Base-by-base conservation (phyloP, 2,329 filamentous ascomycete genomes). In the Diplodia intermedia region DNA sequence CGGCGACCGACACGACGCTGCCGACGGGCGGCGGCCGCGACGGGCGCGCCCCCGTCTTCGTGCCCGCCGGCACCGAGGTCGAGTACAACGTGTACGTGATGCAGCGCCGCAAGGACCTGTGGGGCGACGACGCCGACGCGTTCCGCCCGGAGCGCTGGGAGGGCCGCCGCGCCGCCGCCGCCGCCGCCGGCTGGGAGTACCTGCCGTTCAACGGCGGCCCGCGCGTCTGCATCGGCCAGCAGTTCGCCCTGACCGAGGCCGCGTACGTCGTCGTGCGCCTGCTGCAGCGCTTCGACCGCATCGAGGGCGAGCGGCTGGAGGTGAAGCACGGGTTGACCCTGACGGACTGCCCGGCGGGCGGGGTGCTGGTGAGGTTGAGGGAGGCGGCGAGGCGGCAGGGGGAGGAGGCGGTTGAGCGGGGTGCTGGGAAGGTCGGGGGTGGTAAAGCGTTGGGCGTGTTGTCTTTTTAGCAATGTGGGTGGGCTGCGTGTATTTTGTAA, bases 81-180 rank as follows among this genome's bases (percentile, higher is more conserved):
- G 75, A 75, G 38, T 85, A 83, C 71, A 75, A 70, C 65, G 77
- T 81, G 5, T 84, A 82, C 72, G 71, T 78, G 23, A 86, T 86
- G 80, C 85, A 87, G 71, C 79, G 82, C 18, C 80, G 83, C 15
- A 78, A 78, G 53, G 82, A 83, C 57, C 74, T 83, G 53, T 86
- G 80, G 72, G 84, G 84, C 1, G 73, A 79, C 15, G 84, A 86
- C 61, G 83, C 83, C 5, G 75, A 80, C 29, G 79, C 80, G 53
- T 87, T 82, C 76, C 77, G 74, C 68, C 84, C 83, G 1, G 83
- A 82, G 73, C 77, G 83, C 69, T 86, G 82, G 84, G 77, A 79
- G 57, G 73, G 56, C 2, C 26, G 26, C 26, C 26, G 26, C 26
- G 26, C 26, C 3, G 26, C 3, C 23, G 23, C n/a, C n/a, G n/a